Conservation (phyloP, 805 yeast genomes). For the Nakazawaea ambrosiae region DNA sequence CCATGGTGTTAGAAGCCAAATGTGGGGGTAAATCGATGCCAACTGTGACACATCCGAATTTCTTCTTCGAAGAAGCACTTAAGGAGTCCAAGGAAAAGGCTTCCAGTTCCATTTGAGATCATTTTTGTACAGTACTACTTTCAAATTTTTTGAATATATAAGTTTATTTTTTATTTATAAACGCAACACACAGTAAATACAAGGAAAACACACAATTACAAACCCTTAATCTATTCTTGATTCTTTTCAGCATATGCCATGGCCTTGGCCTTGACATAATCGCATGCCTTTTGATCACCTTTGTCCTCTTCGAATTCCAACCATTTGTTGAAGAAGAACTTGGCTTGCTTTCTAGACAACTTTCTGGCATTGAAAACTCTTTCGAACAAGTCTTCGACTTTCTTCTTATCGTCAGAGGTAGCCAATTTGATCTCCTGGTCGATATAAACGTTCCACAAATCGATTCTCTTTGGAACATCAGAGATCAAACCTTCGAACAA, state of each 20-base stretch:
- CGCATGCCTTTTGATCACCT: conserved; percentile 63
- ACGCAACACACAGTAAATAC: too few species aligned
- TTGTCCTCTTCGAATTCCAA: conserved; percentile 65
- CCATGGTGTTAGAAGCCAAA: conserved; percentile 69
- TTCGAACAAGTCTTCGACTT: conserved; percentile 75
- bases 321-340: conserved; percentile 93
- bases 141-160: neutral
- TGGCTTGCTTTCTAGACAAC: conserved; percentile 81
- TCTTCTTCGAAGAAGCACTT: conserved; percentile 11
- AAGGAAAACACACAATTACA: too few species aligned
- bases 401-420: conserved; percentile 56
- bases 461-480: conserved; percentile 87
- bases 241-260: conserved; percentile 46
- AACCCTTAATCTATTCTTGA: too few species aligned
- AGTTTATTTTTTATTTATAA: too few species aligned
- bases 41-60: conserved; percentile 11
- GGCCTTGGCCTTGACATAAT: conserved; percentile 88
- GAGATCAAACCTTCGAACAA: conserved; percentile 86
- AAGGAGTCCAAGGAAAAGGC: conserved; percentile 3
- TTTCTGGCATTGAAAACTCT: conserved; percentile 60
- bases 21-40: conserved; percentile 12
- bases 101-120: neutral
- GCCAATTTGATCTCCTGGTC: conserved; percentile 67
- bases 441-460: conserved; percentile 90
- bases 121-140: neutral